Percentiles rank a stretch among this genome's conserved stretches.
Conservation (phyloP, 1,284 basidiomycete genomes). For the Amylostereum areolatum region DNA sequence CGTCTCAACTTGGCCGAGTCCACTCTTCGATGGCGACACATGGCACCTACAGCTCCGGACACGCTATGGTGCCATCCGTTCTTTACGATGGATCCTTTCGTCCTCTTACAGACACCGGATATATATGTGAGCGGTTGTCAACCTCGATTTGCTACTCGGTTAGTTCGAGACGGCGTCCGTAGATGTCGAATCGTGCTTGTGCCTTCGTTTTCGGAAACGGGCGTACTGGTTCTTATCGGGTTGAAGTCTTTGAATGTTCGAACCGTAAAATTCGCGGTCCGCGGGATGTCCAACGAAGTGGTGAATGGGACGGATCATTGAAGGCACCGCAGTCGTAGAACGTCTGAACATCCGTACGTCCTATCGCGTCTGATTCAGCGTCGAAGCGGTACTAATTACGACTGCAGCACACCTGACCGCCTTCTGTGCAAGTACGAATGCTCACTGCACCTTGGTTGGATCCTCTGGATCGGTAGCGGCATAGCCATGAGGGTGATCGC, state of each 20-base stretch:
- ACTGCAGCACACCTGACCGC: no score
- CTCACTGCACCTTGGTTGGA: no score
- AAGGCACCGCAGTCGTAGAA: no score
- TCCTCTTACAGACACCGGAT: conserved; percentile 80
- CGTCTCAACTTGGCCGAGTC: conserved; percentile 71
- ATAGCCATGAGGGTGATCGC: no score
- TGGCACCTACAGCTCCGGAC: conserved; percentile 97
- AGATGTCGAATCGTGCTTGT: conserved; percentile 77
- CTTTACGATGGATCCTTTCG: conserved; percentile 84
- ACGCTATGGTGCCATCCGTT: conserved; percentile 99
- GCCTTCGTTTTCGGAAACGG: conserved; percentile 72
- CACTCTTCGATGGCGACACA: conserved; percentile 90
- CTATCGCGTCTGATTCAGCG: no score
- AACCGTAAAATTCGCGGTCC: conserved; percentile 29
- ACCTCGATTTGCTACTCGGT: conserved; percentile 70
- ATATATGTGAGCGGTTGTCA: conserved; percentile 94
- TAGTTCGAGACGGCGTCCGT: conserved; percentile 44
- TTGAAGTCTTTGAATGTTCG: conserved; percentile 46
- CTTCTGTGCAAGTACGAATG: no score
- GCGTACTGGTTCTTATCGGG: conserved; percentile 59
- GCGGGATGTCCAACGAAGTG: conserved; percentile 17
- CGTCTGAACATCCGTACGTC: no score
- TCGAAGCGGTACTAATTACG: no score
- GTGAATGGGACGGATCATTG: no score
- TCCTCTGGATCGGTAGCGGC: no score